phyloP scores from a whole-genome alignment of 768 basidiomycete genomes.

The Panellus pusillus region DNA sequence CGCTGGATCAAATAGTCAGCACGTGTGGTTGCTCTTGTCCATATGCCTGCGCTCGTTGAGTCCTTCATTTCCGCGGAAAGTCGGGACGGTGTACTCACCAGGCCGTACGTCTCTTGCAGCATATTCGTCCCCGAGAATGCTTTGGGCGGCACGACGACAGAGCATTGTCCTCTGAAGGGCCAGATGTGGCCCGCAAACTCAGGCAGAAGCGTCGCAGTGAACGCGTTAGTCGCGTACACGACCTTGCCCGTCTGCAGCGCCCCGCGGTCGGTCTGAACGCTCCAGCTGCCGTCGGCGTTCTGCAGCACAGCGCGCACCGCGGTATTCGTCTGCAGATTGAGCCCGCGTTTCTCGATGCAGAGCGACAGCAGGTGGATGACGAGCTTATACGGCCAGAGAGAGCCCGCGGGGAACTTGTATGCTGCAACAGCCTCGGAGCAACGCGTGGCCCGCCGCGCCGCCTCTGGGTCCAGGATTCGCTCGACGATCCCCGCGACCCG shows the following conservation, averaged over 20 bases:
- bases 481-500: constrained; percentile 25
- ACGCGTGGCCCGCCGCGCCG: constrained; percentile 22
- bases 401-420: constrained; percentile 18
- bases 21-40: background rate
- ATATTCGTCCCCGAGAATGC: constrained; percentile 22
- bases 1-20: constrained; percentile 29
- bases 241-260: constrained; percentile 33
- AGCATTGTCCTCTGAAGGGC: constrained; percentile 25
- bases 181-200: constrained; percentile 25
- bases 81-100: background rate
- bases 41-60: no score
- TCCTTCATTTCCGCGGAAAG: background rate
- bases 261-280: constrained; percentile 37
- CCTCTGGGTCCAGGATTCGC: constrained; percentile 23
- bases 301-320: constrained; percentile 10
- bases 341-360: constrained; percentile 21
- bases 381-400: constrained; percentile 26
- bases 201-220: constrained; percentile 39
- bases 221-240: constrained; percentile 49
- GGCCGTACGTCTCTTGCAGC: constrained; percentile 20
- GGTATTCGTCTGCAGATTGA: constrained; percentile 35
- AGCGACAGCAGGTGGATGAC: constrained; percentile 21
- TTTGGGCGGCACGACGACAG: constrained; percentile 24
- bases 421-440: constrained; percentile 10
- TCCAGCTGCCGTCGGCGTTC: constrained; percentile 14